Evolutionary conservation across 768 basidiomycete species (phyloP), one percentile per base, ranked within the genome.

Genomic region (Mycena metata): DNA sequence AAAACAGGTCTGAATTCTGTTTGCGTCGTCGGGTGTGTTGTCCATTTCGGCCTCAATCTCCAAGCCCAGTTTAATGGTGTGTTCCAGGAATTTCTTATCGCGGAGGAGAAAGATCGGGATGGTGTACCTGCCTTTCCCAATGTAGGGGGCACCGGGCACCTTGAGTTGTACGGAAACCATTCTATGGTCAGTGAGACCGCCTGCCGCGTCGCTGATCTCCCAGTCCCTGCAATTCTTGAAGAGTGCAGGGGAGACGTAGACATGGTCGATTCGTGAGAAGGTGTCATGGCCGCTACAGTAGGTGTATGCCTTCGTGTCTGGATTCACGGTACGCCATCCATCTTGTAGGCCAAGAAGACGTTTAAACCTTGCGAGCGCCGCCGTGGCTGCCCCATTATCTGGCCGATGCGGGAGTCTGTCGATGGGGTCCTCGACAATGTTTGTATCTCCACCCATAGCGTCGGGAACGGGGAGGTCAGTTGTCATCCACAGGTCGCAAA

Each of bases 71-170:
- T 43, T 16, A 0, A 21, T 33, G 0, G 39, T 26, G 4, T 46
- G 15, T 0, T 46, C 30, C 42, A 60, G 45, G 26, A 71, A 64
- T 1, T 26, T 33, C 9, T 57, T 33, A 21, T 73, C 67, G 0
- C 56, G 8, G 0, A 69, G 23, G 2, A 71, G 36, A 46, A 36
- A 52, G 0, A 42, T n/a, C 8, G 71, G 71, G 0, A 72, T 72
- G 0, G 61, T 15, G 33, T 63, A 74, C 4, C 72, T 10, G 3
- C 73, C 73, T 23, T 39, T 41, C 0, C 73, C 73, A 16, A 71
- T 64, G 35, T 60, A 65, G 10, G 73, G 73, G 0, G 60, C 11
- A 13, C 59, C 59, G 11, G 52, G 52, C 23, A 60, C 67, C 1
- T n/a, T 16, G 11, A 74, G 41, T 17, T 12, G 21, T 7, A 71